Base-by-base conservation (phyloP, 2,329 filamentous ascomycete genomes). In the Zymoseptoria brevis region DNA sequence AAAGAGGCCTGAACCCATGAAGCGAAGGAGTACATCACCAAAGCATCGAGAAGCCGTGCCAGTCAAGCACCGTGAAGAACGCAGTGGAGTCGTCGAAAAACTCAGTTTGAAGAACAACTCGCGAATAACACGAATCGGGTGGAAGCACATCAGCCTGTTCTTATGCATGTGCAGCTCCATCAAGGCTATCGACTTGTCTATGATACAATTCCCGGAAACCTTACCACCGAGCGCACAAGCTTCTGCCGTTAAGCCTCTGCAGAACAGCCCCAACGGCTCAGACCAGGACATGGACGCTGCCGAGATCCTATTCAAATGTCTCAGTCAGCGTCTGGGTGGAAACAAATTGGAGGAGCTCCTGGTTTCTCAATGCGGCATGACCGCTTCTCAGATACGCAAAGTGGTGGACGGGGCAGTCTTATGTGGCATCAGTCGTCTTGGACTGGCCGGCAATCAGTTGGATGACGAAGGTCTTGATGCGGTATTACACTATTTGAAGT, bases 121-220 rank as follows among this genome's bases (percentile, higher is more conserved):
- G 1, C 93, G 91, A 68, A 87, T 97, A 60, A 88, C 90, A 0
- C 79, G 81, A 0, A 88, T 95, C 63, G 94, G 93, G 16, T 99
- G 94, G 94, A 91, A 87, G 68, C 86, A 97, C 71, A 86, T 97
- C 59, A 88, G 87, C 49, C 78, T 96, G 6, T 99, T 97, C 71
- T 80, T 96, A 56, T 90, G 96, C 74, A 87, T 96, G 78, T 96
- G 90, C 67, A 87, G 86, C 62, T 91, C 91, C 0, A 79, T 99
- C 58, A 92, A 91, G 72, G 87, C 83, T 5, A 82, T 97, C 22
- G 94, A 99, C 72, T 73, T 97, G 26, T 96, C 92, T 0, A 87
- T 89, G 68, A 87, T 96, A 60, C 83, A 84, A 2, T 93, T 97
- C 64, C 91, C 90, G 2, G 76, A 77, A 51, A 67, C 71, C 3